These are phyloP conservation scores for Epichloe gansuensis DNA, from an alignment of 2,329 filamentous ascomycete species.

Conservation along the genomic window DNA sequence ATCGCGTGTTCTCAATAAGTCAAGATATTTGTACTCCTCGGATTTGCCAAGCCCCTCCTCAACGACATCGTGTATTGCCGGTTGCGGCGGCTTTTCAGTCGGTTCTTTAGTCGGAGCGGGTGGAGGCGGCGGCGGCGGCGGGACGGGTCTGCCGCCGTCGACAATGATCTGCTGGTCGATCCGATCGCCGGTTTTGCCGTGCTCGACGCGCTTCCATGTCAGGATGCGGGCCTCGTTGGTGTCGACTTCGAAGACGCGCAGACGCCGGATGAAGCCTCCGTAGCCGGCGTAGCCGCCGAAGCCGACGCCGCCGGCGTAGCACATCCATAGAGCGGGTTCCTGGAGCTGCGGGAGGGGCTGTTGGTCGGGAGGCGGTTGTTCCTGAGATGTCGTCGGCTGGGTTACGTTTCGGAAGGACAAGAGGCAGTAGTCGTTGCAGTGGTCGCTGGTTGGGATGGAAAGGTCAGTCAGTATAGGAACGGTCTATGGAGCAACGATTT, in stretches of 20 bases:
- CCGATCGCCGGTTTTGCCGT: slow-evolving; percentile 38
- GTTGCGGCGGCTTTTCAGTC: neutral
- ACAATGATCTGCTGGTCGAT: slow-evolving; percentile 56
- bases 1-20: no score
- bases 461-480: neutral
- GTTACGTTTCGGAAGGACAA: slow-evolving; percentile 36
- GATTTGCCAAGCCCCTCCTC: no score
- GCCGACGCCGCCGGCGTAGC: slow-evolving; percentile 81
- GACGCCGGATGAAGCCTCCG: slow-evolving; percentile 66
- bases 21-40: no score
- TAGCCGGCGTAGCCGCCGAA: slow-evolving; percentile 96
- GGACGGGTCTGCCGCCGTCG: slow-evolving; percentile 39
- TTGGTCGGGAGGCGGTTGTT: neutral
- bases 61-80: slow-evolving; percentile 5
- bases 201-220: slow-evolving; percentile 85
- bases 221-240: slow-evolving; percentile 78
- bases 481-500: no score
- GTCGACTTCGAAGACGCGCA: slow-evolving; percentile 87
- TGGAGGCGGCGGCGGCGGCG: slow-evolving; percentile 15
- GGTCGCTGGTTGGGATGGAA: slow-evolving; percentile 47
- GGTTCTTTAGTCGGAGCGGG: neutral
- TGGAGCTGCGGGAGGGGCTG: slow-evolving; percentile 7
- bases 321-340: slow-evolving; percentile 85
- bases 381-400: slow-evolving; percentile 4
- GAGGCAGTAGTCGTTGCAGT: slow-evolving; percentile 93